Conservation (phyloP, 2,329 filamentous ascomycete species). For the Xylaria arbuscula region DNA sequence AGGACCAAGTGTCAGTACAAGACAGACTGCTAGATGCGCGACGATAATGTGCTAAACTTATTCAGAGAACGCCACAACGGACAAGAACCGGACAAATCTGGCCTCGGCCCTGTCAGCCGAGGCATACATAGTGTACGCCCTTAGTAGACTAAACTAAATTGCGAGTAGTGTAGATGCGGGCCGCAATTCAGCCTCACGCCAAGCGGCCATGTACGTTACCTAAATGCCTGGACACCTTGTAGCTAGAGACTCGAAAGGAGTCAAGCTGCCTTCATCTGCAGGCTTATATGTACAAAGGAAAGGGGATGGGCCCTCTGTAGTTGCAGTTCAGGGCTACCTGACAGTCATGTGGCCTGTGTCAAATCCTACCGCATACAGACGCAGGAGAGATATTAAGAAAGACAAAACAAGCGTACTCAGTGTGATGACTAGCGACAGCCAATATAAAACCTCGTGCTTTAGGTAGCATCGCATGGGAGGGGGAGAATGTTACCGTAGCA, state of each 20-base stretch:
- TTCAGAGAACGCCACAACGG: constrained; percentile 31
- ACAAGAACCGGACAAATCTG: constrained; percentile 4
- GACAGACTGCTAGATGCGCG: constrained; percentile 19
- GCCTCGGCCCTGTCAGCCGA: constrained; percentile 27
- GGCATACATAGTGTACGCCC: constrained; percentile 15
- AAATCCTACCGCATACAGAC: constrained; percentile 35
- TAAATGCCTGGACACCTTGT: neutral
- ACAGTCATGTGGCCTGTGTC: constrained; percentile 34
- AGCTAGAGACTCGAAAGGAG: constrained; percentile 25
- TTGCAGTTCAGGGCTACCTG: constrained; percentile 39
- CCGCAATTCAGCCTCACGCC: constrained; percentile 38
- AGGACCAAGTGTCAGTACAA: constrained; percentile 1
- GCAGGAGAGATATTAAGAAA: constrained; percentile 21
- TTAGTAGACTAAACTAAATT: constrained; percentile 5
- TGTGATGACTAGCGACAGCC: constrained; percentile 26
- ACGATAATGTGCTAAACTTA: constrained; percentile 30
- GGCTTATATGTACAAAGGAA: constrained; percentile 18
- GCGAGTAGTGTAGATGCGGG: constrained; percentile 34
- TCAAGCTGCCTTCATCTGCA: constrained; percentile 27
- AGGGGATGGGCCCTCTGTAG: constrained; percentile 24
- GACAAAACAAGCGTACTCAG: constrained; percentile 9
- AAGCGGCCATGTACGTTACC: constrained; percentile 6
- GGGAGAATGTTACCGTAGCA: constrained; percentile 36
- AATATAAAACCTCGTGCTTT: constrained; percentile 35
- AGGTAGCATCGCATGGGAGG: constrained; percentile 29